These are phyloP conservation scores for Pseudogymnoascus sp. DNA, from an alignment of 2,329 filamentous ascomycete genomes.

Conservation along the genomic window DNA sequence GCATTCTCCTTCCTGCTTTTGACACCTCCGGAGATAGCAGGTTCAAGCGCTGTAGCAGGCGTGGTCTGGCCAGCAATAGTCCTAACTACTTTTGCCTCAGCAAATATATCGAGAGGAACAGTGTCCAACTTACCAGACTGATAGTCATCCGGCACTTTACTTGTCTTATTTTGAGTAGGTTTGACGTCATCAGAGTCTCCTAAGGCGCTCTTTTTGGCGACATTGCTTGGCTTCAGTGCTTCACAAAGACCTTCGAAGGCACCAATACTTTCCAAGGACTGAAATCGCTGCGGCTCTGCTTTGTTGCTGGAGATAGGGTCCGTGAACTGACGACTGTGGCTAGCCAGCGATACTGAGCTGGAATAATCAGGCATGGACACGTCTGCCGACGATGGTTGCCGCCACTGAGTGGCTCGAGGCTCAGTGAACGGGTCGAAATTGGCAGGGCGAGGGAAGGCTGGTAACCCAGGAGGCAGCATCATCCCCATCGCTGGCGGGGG, in stretches of 20 bases:
- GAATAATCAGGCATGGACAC: conserved; percentile 42
- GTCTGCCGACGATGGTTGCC: conserved; percentile 35
- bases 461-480: conserved; percentile 19
- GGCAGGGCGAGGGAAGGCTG: conserved; percentile 25
- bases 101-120: background rate
- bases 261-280: conserved; percentile 21
- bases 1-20: conserved; percentile 24
- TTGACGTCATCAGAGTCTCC: background rate
- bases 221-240: conserved; percentile 25
- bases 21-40: conserved; percentile 11
- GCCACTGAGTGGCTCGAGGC: conserved; percentile 23
- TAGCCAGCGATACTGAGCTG: conserved; percentile 23
- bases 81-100: background rate
- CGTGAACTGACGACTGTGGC: conserved; percentile 29
- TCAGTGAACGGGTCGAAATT: conserved; percentile 36
- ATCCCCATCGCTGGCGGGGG: conserved; percentile 26
- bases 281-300: conserved; percentile 16
- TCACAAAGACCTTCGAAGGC: conserved; percentile 26
- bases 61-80: background rate
- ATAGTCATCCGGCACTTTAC: background rate
- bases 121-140: background rate
- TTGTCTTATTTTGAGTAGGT: background rate
- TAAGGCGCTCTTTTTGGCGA: conserved; percentile 19
- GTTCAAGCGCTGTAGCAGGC: background rate
- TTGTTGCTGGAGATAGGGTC: conserved; percentile 24